A percentile compares a stretch with the other conserved stretches of the same genome.
Conservation (phyloP, 495 filamentous ascomycete genomes). For the Trichoderma parareesei region DNA sequence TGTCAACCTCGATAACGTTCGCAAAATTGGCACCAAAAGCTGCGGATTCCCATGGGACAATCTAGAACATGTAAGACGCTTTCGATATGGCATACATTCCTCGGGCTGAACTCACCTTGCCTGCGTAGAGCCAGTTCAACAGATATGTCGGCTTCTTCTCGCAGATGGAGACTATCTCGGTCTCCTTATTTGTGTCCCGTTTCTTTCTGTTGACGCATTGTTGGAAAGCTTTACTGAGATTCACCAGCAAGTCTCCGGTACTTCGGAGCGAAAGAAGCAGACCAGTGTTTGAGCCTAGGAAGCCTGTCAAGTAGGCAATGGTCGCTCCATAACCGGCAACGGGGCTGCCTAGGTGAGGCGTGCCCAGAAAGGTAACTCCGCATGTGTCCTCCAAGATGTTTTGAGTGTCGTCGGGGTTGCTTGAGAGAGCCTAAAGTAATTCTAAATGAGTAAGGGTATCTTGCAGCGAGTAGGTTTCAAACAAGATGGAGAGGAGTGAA, state of each 20-base stretch:
- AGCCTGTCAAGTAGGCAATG: conserved; percentile 11
- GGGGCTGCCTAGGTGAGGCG: conserved; percentile 12
- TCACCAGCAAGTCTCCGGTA: background rate
- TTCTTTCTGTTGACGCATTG: conserved; percentile 5
- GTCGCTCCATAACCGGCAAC: conserved; percentile 8
- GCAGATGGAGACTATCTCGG: conserved; percentile 2
- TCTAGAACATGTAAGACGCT: conserved; percentile 3
- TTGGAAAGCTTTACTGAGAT: conserved; percentile 9
- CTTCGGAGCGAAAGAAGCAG: conserved; percentile 9
- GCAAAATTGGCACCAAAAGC: too few relatives aligned
- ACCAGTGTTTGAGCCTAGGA: conserved; percentile 12
- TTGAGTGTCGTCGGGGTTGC: background rate
- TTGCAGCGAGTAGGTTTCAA: too few relatives aligned
- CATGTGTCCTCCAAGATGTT: conserved; percentile 9
- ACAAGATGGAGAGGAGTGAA: too few relatives aligned
- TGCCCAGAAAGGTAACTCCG: conserved; percentile 14
- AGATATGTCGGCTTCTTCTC: conserved; percentile 13
- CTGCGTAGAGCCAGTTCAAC: conserved; percentile 6
- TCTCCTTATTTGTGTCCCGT: background rate
- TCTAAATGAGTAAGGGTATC: background rate
- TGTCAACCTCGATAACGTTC: too few relatives aligned
- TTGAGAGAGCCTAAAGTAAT: background rate
- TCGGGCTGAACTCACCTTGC: conserved; percentile 3
- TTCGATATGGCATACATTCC: background rate
- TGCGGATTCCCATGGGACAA: background rate